Base-by-base conservation (phyloP, 2,329 filamentous ascomycete species). In the Ceratocystis diversiconidia region DNA sequence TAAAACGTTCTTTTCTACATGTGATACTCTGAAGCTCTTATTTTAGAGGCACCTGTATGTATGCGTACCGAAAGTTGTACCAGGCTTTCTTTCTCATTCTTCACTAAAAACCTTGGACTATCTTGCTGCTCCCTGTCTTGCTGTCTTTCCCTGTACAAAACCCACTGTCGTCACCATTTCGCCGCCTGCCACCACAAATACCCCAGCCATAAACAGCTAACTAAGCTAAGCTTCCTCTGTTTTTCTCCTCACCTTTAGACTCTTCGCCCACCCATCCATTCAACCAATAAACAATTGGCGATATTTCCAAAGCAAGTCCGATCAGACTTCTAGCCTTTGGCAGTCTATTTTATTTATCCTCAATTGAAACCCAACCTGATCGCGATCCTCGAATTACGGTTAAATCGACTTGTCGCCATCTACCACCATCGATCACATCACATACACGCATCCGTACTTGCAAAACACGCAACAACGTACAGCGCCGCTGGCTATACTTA, bases 91-190 rank as follows among this genome's bases (percentile, higher is more conserved):
- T 19, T 10, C 12, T 15, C 10, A 15, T 15, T 52, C 1, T 28
- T 52, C 8, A 12, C 8, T 28, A 28, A 5, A 12, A 52, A 1
- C 22, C 22, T 15, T 15, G 19, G 7, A 15, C 8, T 28, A 5
- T 52, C 25, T 52, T 52, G 19, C 44, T 61, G 41, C 46, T 64
- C 48, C 32, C 48, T 64, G 28, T 7, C 28, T 41, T 60, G 25
- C 52, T 64, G n/a, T 7, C 43, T 41, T 60, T 41, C 52, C 43
- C 22, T 48, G 7, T 64, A 10, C 28, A 44, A 15, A 7, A 46
- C 8, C 19, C 30, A 19, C 36, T 52, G 65, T 66, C 65, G 65
- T 66, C 65, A 66, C 65, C 50, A 66, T 48, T 44, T 66, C 48
- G 65, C 61, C 65, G 65, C 65, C 65, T 66, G 43, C 50, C 28